phyloP scores from a whole-genome alignment of 2,329 filamentous ascomycete species.

The Coniochaeta sp. region DNA sequence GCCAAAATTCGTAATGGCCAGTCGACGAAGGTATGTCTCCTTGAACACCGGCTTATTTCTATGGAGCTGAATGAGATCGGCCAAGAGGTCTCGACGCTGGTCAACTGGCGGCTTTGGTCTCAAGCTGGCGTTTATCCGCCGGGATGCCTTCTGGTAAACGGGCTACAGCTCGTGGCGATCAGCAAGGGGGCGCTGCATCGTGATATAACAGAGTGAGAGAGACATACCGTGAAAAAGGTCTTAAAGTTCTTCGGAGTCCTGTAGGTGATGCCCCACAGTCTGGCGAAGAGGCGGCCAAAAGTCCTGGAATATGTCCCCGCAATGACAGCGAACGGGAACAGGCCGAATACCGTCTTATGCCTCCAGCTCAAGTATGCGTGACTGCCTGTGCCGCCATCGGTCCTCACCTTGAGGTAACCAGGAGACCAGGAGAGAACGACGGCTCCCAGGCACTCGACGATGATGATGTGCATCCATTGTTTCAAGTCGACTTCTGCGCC shows the following conservation, averaged over 20 bases:
- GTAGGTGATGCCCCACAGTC: slow-evolving; percentile 37
- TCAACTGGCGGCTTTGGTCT: slow-evolving; percentile 12
- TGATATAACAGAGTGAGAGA: background rate
- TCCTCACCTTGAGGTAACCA: slow-evolving; percentile 32
- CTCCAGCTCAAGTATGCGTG: slow-evolving; percentile 44
- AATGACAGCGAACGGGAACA: slow-evolving; percentile 36
- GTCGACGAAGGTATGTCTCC: slow-evolving; percentile 39
- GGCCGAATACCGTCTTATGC: slow-evolving; percentile 43
- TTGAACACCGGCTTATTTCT: slow-evolving; percentile 36
- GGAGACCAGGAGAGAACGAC: slow-evolving; percentile 46
- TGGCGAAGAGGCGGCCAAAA: slow-evolving; percentile 30
- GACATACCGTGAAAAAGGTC: slow-evolving; percentile 40
- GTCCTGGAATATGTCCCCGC: slow-evolving; percentile 28
- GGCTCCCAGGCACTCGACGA: slow-evolving; percentile 43
- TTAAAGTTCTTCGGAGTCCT: slow-evolving; percentile 33
- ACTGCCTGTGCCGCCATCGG: slow-evolving; percentile 38
- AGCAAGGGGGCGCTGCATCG: background rate
- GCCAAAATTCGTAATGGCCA: slow-evolving; percentile 48
- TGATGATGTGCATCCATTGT: slow-evolving; percentile 50
- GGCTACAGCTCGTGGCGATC: slow-evolving; percentile 4
- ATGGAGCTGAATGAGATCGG: slow-evolving; percentile 39
- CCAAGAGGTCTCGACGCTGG: slow-evolving; percentile 31
- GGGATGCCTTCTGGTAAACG: slow-evolving; percentile 20
- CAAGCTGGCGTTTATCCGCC: slow-evolving; percentile 13
- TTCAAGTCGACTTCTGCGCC: slow-evolving; percentile 38